Percentiles rank a stretch among this genome's conserved stretches.
Conservation (phyloP, 805 yeast genomes). For the Cyberlindnera suaveolens region DNA sequence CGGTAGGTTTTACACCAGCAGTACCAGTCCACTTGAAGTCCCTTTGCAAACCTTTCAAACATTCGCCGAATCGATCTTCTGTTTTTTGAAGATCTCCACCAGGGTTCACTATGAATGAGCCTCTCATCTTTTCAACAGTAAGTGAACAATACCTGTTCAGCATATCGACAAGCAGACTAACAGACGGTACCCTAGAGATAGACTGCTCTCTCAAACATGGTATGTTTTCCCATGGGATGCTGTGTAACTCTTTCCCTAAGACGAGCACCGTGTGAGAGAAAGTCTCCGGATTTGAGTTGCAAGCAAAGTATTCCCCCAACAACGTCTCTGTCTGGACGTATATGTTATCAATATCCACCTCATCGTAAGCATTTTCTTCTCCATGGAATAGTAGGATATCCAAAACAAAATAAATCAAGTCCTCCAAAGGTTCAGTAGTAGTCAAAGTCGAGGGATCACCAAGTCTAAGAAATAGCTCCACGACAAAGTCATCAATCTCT, state of each 20-base stretch:
- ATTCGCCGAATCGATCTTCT: slow-evolving; percentile 45
- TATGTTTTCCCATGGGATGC: slow-evolving; percentile 88
- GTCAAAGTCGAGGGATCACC: slow-evolving; percentile 30
- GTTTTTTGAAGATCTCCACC: slow-evolving; percentile 70
- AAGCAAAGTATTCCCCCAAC: slow-evolving; percentile 29
- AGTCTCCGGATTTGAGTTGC: slow-evolving; percentile 6
- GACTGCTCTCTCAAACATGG: slow-evolving; percentile 47
- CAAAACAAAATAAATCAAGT: slow-evolving; percentile 53
- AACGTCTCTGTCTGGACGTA: slow-evolving; percentile 44
- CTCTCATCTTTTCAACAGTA: slow-evolving; percentile 25
- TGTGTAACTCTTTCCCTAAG: slow-evolving; percentile 58
- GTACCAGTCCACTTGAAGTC: slow-evolving; percentile 45
- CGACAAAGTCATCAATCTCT: slow-evolving; percentile 38
- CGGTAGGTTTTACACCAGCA: slow-evolving; percentile 51
- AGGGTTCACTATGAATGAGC: slow-evolving; percentile 74
- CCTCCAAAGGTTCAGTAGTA: slow-evolving; percentile 45
- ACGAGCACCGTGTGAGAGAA: slow-evolving; percentile 60
- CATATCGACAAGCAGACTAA: slow-evolving; percentile 35
- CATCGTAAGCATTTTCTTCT: slow-evolving; percentile 58
- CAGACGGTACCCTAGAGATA: slow-evolving; percentile 72
- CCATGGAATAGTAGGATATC: slow-evolving; percentile 61
- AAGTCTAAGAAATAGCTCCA: slow-evolving; percentile 45
- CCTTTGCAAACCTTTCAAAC: slow-evolving; percentile 29
- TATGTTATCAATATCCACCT: slow-evolving; percentile 52
- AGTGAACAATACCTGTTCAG: slow-evolving; percentile 20